Base-by-base conservation (phyloP, 805 yeast species). In the Yamadazyma nakazawae region DNA sequence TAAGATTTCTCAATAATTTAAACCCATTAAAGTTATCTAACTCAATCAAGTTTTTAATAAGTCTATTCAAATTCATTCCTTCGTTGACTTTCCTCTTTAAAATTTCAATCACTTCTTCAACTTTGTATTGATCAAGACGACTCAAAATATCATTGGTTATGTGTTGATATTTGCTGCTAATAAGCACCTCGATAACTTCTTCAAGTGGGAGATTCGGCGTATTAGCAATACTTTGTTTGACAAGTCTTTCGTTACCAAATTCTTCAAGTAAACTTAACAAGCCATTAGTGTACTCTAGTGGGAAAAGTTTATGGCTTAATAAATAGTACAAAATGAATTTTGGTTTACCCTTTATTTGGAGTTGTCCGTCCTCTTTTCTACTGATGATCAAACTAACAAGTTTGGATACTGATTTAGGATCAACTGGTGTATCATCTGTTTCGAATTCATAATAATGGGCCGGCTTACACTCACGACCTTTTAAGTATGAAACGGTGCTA, bases 261-360 rank as follows among this genome's bases (percentile, higher is more conserved):
- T 54, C 50, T 18, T 59, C 51, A 39, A 75, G 73, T 24, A 88
- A 68, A 13, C 70, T 59, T 37, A 92, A 65, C 38, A 91, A 62
- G 1, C 81, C 82, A 4, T 67, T 64, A 9, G 88, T 72, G 49
- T 74, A 77, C 16, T 73, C 67, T 13, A 70, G 63, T 9, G 97
- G 97, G 65, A 85, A 90, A 16, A 88, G 67, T 14, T 97, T 97
- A 67, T 92, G 96, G 2, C 96, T 86, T 51, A 92, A 72, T 30
- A 91, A 72, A 59, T 88, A 91, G 1, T 85, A 78, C 40, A 88
- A 64, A 2, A 89, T 72, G 40, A 66, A 66, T 56, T 83, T 82
- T 31, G 56, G 60, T 12, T 56, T 58, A 39, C 57, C 48, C 9
- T 49, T 44, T 48, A 59, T 13, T 5, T 14, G 18, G n/a, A 43